Evolutionary conservation across 2,329 filamentous ascomycete genomes (phyloP).

Genomic region (Aquanectria penicillioides): DNA sequence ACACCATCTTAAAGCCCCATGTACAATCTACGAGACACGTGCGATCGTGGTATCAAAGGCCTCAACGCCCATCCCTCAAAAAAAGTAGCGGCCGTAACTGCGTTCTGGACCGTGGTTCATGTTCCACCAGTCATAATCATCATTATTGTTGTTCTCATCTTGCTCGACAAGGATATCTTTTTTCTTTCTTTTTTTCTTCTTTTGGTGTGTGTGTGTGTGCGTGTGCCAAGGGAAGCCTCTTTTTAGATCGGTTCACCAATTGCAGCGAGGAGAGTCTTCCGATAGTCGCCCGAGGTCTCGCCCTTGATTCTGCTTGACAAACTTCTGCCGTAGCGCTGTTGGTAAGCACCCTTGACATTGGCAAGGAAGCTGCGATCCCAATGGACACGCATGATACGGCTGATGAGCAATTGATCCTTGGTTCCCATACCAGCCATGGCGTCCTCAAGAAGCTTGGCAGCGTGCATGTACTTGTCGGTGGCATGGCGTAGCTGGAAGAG

Average conservation of each 20-base stretch:
- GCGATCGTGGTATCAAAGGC: slow-evolving; percentile 22
- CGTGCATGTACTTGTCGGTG: slow-evolving; percentile 83
- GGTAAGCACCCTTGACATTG: slow-evolving; percentile 82
- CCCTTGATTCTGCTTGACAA: slow-evolving; percentile 76
- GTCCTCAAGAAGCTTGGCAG: slow-evolving; percentile 84
- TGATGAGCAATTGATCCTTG: slow-evolving; percentile 82
- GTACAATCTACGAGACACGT: slow-evolving; percentile 20
- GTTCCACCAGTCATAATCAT: neutral
- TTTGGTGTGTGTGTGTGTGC: too few species aligned
- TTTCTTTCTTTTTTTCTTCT: too few species aligned
- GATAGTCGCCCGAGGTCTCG: slow-evolving; percentile 88
- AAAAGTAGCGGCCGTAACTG: slow-evolving; percentile 22
- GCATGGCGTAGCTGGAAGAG: slow-evolving; percentile 82
- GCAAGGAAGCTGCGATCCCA: slow-evolving; percentile 82
- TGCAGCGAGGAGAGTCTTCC: slow-evolving; percentile 78
- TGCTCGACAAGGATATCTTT: too few species aligned
- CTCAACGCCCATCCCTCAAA: slow-evolving; percentile 30
- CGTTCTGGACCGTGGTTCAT: slow-evolving; percentile 13
- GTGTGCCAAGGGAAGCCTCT: neutral
- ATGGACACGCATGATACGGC: slow-evolving; percentile 81
- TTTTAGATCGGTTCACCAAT: slow-evolving; percentile 56
- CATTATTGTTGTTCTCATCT: neutral
- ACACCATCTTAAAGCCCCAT: slow-evolving; percentile 11
- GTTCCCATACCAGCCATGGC: slow-evolving; percentile 89
- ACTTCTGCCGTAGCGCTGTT: slow-evolving; percentile 73